Percentiles rank a stretch among this genome's conserved stretches.
Conservation (phyloP, 2,329 filamentous ascomycete species). For the Claviceps maximensis region DNA sequence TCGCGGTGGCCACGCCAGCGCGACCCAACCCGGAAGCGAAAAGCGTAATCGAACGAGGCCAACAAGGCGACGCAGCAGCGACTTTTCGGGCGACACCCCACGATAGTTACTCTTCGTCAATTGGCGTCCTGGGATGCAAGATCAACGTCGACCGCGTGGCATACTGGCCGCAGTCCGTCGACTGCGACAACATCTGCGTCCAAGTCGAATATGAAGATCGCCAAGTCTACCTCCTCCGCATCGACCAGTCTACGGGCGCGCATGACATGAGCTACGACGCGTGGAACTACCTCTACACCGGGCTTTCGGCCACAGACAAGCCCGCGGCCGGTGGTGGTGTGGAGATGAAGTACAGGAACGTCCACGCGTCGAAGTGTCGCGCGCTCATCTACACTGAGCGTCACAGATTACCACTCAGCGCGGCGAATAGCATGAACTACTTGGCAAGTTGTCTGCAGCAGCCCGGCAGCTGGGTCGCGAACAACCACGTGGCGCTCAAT, state of each 20-base stretch:
- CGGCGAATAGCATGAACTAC: slow-evolving; percentile 40
- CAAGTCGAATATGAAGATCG: slow-evolving; percentile 35
- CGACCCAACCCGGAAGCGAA: not conserved
- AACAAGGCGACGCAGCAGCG: slow-evolving; percentile 8
- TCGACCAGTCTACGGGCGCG: slow-evolving; percentile 44
- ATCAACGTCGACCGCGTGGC: slow-evolving; percentile 46
- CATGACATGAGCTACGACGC: slow-evolving; percentile 48
- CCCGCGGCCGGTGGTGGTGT: slow-evolving; percentile 35
- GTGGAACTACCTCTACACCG: slow-evolving; percentile 45
- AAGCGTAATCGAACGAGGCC: slow-evolving; percentile 2
- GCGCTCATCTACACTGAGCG: slow-evolving; percentile 32
- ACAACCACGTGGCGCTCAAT: slow-evolving; percentile 37
- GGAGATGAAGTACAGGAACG: slow-evolving; percentile 32
- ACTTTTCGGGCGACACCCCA: slow-evolving; percentile 35
- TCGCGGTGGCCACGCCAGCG: not conserved
- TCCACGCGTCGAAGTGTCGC: slow-evolving; percentile 31
- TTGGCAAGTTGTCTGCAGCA: slow-evolving; percentile 30
- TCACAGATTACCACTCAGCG: slow-evolving; percentile 28
- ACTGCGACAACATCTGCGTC: slow-evolving; percentile 44
- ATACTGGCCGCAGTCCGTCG: slow-evolving; percentile 43
- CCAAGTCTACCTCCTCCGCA: slow-evolving; percentile 42
- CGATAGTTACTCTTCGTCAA: slow-evolving; percentile 42
- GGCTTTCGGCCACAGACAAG: slow-evolving; percentile 29
- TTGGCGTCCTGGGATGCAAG: slow-evolving; percentile 48
- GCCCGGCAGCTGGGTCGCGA: slow-evolving; percentile 30